phyloP scores from a whole-genome alignment of 352 stramenopile genomes.

The Hyaloperonospora arabidopsidis region DNA sequence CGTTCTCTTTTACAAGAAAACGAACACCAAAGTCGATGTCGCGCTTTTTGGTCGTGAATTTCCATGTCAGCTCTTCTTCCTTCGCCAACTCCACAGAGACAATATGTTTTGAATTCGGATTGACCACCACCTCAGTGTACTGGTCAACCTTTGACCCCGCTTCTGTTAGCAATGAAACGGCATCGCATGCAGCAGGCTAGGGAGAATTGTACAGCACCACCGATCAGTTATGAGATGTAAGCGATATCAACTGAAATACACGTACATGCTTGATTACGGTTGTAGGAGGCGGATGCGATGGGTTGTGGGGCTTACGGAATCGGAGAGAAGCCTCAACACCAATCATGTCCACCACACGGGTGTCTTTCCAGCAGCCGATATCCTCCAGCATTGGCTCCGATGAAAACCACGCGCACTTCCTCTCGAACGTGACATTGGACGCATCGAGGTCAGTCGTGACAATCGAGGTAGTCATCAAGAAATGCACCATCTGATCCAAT shows the following conservation, averaged over 20 bases:
- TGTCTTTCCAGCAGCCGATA: slow-evolving; percentile 47
- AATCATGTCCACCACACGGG: slow-evolving; percentile 42
- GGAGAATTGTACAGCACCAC: no score
- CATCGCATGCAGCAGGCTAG: slow-evolving; percentile 15
- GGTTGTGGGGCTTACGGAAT: slow-evolving; percentile 44
- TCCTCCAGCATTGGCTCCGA: slow-evolving; percentile 31
- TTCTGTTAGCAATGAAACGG: slow-evolving; percentile 30
- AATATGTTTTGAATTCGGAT: slow-evolving; percentile 35
- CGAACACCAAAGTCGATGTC: slow-evolving; percentile 50
- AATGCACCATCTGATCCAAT: slow-evolving; percentile 51
- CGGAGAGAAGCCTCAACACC: slow-evolving; percentile 36
- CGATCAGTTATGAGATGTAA: no score
- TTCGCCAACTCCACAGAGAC: slow-evolving; percentile 41
- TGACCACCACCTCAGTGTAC: slow-evolving; percentile 30
- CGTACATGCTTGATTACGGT: slow-evolving; percentile 16
- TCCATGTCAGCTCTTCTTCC: slow-evolving; percentile 42
- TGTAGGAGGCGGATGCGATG: slow-evolving; percentile 22
- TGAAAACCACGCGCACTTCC: slow-evolving; percentile 47
- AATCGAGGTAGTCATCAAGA: slow-evolving; percentile 52
- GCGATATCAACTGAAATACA: background rate
- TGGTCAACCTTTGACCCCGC: slow-evolving; percentile 13
- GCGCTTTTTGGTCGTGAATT: slow-evolving; percentile 38
- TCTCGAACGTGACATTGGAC: slow-evolving; percentile 31
- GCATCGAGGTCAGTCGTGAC: slow-evolving; percentile 44
- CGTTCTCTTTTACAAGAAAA: slow-evolving; percentile 35